Conservation (phyloP, 192 early-diverging fungal genomes). For the Allomyces arbusculus region DNA sequence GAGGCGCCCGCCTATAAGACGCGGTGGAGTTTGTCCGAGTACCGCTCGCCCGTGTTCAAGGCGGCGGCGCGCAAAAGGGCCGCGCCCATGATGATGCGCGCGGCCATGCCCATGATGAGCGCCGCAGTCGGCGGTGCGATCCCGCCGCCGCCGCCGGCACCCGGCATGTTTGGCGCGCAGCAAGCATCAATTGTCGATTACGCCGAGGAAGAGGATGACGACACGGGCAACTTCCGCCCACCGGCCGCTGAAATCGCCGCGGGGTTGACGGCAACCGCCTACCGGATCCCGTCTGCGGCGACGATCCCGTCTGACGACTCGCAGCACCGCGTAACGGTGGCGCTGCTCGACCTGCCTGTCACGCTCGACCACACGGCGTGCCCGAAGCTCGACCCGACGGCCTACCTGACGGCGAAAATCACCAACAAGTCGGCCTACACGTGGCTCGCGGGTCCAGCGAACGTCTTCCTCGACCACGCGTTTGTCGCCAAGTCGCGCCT, state of each 20-base stretch:
- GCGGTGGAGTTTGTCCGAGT: not conserved
- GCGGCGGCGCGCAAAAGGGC: not conserved
- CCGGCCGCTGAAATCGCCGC: too few relatives aligned
- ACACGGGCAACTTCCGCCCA: too few relatives aligned
- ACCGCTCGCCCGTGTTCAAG: not conserved
- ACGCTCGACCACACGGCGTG: not conserved
- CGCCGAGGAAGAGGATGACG: too few relatives aligned
- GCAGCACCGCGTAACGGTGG: not conserved
- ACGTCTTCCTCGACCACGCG: not conserved
- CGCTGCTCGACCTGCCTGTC: not conserved
- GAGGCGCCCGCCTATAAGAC: not conserved
- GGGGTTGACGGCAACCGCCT: not conserved
- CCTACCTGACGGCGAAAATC: not conserved
- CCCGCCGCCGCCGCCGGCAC: too few relatives aligned
- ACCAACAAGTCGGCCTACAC: not conserved
- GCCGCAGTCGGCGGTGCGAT: too few relatives aligned
- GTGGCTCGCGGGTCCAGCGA: not conserved
- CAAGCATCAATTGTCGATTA: not conserved
- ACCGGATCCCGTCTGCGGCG: too few relatives aligned
- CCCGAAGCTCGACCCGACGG: not conserved
- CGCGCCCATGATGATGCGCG: not conserved
- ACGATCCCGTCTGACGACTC: too few relatives aligned
- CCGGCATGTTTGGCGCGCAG: not conserved
- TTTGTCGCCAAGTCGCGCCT: not conserved
- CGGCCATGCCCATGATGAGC: too few relatives aligned